Evolutionary conservation across 1,284 basidiomycete genomes (phyloP).

Genomic region (Apiotrichum sp.): DNA sequence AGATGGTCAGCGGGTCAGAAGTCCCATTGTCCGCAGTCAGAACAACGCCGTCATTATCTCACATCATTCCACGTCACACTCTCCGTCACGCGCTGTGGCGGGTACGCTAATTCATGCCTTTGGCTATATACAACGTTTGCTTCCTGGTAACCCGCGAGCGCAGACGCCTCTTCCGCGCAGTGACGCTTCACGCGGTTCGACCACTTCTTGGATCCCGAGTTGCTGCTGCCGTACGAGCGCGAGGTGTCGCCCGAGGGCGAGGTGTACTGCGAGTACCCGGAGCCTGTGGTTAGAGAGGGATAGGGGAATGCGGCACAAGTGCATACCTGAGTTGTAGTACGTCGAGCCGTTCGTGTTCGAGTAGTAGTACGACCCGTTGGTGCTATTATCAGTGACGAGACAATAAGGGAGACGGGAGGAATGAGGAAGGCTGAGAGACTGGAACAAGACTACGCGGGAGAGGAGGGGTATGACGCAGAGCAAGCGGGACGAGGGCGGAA

Average conservation of each 20-base stretch:
- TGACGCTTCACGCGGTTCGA: background rate
- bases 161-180: background rate
- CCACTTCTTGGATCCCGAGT: conserved; percentile 7
- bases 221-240: conserved; percentile 12
- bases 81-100: no score
- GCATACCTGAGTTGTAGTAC: conserved; percentile 51
- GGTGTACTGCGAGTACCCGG: conserved; percentile 54
- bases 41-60: no score
- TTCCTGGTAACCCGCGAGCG: no score
- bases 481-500: no score
- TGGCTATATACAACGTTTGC: no score
- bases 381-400: conserved; percentile 8
- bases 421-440: no score
- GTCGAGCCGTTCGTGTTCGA: conserved; percentile 57
- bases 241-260: conserved; percentile 49
- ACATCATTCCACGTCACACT: no score
- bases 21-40: no score
- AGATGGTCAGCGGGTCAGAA: no score
- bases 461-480: no score
- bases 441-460: no score
- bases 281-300: conserved; percentile 31
- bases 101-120: no score
- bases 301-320: background rate
- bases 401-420: background rate
- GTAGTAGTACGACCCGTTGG: conserved; percentile 58